Evolutionary conservation across 345 rosid species (phyloP).

Genomic region (Pseudoturritis turrita): DNA sequence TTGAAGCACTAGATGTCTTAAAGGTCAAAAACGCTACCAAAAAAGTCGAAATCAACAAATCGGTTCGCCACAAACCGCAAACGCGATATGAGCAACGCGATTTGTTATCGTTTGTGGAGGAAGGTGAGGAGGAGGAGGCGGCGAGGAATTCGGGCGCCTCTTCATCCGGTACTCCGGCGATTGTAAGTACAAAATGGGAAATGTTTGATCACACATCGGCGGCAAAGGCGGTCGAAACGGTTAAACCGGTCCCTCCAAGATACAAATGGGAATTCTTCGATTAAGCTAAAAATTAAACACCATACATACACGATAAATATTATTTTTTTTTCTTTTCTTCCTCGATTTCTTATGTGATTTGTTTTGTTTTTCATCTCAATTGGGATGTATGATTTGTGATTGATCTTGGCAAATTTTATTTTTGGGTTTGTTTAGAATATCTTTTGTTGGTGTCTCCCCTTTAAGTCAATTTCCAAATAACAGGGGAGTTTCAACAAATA

Average conservation of each 20-base stretch:
- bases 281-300: constrained; percentile 31
- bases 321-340: background rate
- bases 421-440: constrained; percentile 12
- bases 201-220: constrained; percentile 62
- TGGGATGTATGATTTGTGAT: constrained; percentile 21
- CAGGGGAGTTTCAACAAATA: constrained; percentile 20
- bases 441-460: constrained; percentile 18
- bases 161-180: constrained; percentile 44
- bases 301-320: constrained; percentile 18
- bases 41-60: constrained; percentile 34
- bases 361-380: constrained; percentile 9
- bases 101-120: constrained; percentile 35
- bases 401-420: constrained; percentile 16
- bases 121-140: constrained; percentile 27
- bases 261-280: constrained; percentile 92
- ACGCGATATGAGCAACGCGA: constrained; percentile 23
- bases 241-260: constrained; percentile 53
- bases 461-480: constrained; percentile 20
- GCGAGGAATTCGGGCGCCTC: constrained; percentile 37
- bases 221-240: constrained; percentile 25
- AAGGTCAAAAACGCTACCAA: constrained; percentile 64
- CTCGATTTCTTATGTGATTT: constrained; percentile 13
- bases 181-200: constrained; percentile 75
- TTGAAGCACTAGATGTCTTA: constrained; percentile 77
- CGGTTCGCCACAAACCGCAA: constrained; percentile 38